These are phyloP conservation scores for Salix suchowensis DNA, from an alignment of 345 rosid species.

Conservation along the genomic window DNA sequence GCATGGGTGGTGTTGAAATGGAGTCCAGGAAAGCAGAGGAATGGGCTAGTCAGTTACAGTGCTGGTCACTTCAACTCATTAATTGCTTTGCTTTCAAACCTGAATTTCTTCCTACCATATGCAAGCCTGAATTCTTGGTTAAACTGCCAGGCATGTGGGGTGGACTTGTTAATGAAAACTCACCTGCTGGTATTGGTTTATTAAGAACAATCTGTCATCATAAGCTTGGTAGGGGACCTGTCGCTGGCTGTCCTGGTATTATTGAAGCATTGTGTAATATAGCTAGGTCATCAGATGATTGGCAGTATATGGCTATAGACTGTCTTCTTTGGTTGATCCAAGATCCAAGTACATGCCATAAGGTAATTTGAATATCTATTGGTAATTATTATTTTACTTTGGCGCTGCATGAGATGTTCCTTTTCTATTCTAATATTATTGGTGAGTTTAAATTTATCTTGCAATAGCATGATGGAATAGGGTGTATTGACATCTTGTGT, in stretches of 20 bases:
- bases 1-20: slow-evolving; percentile 99
- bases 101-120: slow-evolving; percentile 83
- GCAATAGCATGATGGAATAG: neutral
- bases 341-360: slow-evolving; percentile 80
- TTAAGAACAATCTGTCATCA: slow-evolving; percentile 94
- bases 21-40: slow-evolving; percentile 98
- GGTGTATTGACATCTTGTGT: neutral
- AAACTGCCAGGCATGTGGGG: slow-evolving; percentile 99
- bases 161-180: slow-evolving; percentile 97
- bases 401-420: neutral
- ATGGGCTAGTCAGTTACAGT: slow-evolving; percentile 98
- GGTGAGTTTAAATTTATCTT: neutral
- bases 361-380: slow-evolving; percentile 37
- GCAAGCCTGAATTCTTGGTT: slow-evolving; percentile 85
- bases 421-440: neutral
- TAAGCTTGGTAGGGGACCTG: slow-evolving; percentile 89
- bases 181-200: slow-evolving; percentile 97
- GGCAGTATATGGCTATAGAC: slow-evolving; percentile 98
- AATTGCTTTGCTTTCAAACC: slow-evolving; percentile 99
- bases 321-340: slow-evolving; percentile 98
- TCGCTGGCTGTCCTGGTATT: slow-evolving; percentile 77
- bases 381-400: neutral
- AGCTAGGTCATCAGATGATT: slow-evolving; percentile 96
- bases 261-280: slow-evolving; percentile 85
- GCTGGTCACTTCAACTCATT: slow-evolving; percentile 99